Conservation (phyloP, 108 stramenopile species). For the Cylindrotheca closterium region DNA sequence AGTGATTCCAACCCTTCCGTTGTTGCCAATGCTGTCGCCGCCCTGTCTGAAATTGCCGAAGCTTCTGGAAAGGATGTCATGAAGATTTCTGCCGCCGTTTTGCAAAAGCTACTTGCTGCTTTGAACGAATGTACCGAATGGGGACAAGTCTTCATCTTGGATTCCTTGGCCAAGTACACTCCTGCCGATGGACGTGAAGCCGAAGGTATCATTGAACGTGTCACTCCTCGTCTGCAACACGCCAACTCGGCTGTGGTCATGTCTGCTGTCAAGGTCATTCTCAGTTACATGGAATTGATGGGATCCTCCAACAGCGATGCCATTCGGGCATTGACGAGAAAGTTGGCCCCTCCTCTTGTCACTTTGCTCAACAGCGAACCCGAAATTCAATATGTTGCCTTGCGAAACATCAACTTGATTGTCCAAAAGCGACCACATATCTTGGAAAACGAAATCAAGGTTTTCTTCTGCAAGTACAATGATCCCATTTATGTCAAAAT, state of each 20-base stretch:
- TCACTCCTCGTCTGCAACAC: constrained; percentile 97
- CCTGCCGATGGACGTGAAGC: constrained; percentile 92
- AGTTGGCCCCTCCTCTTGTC: constrained; percentile 98
- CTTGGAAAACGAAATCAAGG: constrained; percentile 97
- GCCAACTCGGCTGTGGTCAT: constrained; percentile 99
- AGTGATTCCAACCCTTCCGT: constrained; percentile 96
- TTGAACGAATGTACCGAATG: constrained; percentile 99
- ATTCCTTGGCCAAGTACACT: constrained; percentile 95
- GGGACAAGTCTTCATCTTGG: constrained; percentile 99
- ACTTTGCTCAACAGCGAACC: constrained; percentile 96
- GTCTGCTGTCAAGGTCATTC: constrained; percentile 97
- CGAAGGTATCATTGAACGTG: constrained; percentile 98
- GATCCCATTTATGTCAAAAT: constrained; percentile 99
- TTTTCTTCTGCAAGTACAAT: constrained; percentile 99
- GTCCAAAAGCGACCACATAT: constrained; percentile 96
- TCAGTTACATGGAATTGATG: constrained; percentile 96
- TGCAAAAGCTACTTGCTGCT: constrained; percentile 97
- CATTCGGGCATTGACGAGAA: constrained; percentile 83
- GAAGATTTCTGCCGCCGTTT: constrained; percentile 88
- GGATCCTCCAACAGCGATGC: constrained; percentile 70
- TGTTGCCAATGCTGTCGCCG: constrained; percentile 99
- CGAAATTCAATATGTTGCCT: constrained; percentile 98
- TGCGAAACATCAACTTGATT: constrained; percentile 98
- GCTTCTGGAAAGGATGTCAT: constrained; percentile 94
- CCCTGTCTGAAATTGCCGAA: constrained; percentile 96